Evolutionary conservation across 495 filamentous ascomycete species (phyloP).

Genomic region (Cercophora newfieldiana): DNA sequence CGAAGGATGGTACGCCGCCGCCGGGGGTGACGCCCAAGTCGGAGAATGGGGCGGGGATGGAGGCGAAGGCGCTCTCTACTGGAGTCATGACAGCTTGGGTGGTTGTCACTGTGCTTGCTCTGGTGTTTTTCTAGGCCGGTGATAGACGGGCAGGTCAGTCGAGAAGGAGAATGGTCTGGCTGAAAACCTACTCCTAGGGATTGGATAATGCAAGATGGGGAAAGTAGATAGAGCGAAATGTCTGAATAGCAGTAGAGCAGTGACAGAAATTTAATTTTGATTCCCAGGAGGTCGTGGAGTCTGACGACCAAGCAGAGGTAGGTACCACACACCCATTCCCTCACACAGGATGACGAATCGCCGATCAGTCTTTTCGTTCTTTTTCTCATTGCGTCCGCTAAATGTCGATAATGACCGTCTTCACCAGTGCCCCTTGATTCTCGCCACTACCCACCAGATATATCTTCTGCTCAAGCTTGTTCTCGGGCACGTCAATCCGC

Average conservation of each 20-base stretch:
- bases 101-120: not conserved
- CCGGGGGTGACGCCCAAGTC: not conserved
- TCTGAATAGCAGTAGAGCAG: no score
- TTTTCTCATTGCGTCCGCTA: not conserved
- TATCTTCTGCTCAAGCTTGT: constrained; percentile 32
- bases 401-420: not conserved
- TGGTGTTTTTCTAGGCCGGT: not conserved
- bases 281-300: no score
- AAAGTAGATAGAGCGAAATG: no score
- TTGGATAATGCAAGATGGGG: no score
- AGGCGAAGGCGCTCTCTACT: not conserved
- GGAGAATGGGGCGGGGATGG: not conserved
- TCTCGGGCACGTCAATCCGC: constrained; percentile 45
- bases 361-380: no score
- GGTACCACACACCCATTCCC: no score
- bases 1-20: not conserved
- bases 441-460: not conserved
- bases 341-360: no score
- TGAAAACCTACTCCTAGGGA: no score
- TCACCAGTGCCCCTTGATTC: not conserved
- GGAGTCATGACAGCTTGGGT: not conserved
- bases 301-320: no score
- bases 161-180: no score
- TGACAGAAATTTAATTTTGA: no score
- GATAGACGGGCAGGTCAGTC: no score